A percentile compares a stretch with the other conserved stretches of the same genome.
Evolutionary conservation across 2,329 filamentous ascomycete species (phyloP).

Genomic region (Neonectria neomacrospora): DNA sequence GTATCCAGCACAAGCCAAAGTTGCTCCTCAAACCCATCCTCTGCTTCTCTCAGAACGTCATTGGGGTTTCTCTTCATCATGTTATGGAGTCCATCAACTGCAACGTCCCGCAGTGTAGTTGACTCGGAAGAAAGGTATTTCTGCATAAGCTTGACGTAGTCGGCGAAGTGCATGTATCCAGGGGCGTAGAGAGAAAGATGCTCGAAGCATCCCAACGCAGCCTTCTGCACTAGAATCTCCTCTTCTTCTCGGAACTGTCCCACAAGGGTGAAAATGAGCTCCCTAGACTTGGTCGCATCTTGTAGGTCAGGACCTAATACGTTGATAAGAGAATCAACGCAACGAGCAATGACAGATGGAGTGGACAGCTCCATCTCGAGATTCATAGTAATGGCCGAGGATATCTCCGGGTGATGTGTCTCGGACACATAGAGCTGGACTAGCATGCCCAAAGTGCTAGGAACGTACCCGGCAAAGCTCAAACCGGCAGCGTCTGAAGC

Average conservation of each 20-base stretch:
- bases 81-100: constrained; percentile 89
- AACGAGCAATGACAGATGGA: constrained; percentile 83
- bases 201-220: constrained; percentile 85
- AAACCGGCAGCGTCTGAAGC: constrained; percentile 93
- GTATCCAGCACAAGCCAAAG: constrained; percentile 91
- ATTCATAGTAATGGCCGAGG: constrained; percentile 85
- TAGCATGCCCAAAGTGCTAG: constrained; percentile 91
- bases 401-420: constrained; percentile 86
- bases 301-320: constrained; percentile 95
- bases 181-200: constrained; percentile 93
- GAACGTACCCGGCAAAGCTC: constrained; percentile 90
- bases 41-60: constrained; percentile 81
- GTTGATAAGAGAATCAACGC: constrained; percentile 95
- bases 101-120: constrained; percentile 77
- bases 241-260: constrained; percentile 83
- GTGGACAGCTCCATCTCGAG: constrained; percentile 88
- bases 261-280: constrained; percentile 89
- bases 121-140: constrained; percentile 77
- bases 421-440: constrained; percentile 93
- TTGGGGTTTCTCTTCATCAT: constrained; percentile 93
- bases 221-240: constrained; percentile 75
- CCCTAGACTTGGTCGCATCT: constrained; percentile 89
- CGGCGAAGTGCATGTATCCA: constrained; percentile 82
- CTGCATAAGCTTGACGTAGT: constrained; percentile 87
- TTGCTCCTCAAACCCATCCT: constrained; percentile 85